Percentiles rank a stretch among this genome's conserved stretches.
These are phyloP conservation scores for Codiaeum variegatum DNA, from an alignment of 441 rosid genomes.

Conservation along the genomic window DNA sequence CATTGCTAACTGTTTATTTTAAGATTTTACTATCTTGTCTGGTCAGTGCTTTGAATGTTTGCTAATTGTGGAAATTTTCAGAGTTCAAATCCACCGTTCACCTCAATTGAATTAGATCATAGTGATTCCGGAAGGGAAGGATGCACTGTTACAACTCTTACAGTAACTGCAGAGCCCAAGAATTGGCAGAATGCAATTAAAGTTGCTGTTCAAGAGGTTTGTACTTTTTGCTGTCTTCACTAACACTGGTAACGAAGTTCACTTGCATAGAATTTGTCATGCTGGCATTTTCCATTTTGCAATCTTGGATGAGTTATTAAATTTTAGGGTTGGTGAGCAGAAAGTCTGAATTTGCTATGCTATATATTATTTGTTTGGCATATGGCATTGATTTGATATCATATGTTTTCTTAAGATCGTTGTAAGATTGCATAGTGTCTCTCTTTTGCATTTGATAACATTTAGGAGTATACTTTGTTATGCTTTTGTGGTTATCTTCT, in stretches of 20 bases:
- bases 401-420: not conserved
- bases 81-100: slow-evolving; percentile 99
- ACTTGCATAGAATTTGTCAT: slow-evolving; percentile 13
- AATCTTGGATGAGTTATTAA: not conserved
- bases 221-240: slow-evolving; percentile 26
- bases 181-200: slow-evolving; percentile 93
- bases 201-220: slow-evolving; percentile 98
- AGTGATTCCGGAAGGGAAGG: slow-evolving; percentile 99
- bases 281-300: not conserved
- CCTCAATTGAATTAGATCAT: slow-evolving; percentile 98
- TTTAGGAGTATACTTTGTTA: not conserved
- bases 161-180: slow-evolving; percentile 96
- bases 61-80: slow-evolving; percentile 42
- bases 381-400: not conserved
- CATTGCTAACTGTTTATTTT: not conserved
- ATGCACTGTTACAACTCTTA: slow-evolving; percentile 98
- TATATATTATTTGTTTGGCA: not conserved
- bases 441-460: not conserved
- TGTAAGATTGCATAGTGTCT: not conserved
- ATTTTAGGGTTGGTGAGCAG: not conserved
- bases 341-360: not conserved
- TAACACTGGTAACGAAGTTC: not conserved
- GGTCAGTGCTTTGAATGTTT: slow-evolving; percentile 17
- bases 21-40: slow-evolving; percentile 9
- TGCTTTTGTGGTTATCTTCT: not conserved